Evolutionary conservation across 371 early-diverging fungal species (phyloP), one percentile per base, ranked within the genome.

Genomic region (Umbelopsis sp.): DNA sequence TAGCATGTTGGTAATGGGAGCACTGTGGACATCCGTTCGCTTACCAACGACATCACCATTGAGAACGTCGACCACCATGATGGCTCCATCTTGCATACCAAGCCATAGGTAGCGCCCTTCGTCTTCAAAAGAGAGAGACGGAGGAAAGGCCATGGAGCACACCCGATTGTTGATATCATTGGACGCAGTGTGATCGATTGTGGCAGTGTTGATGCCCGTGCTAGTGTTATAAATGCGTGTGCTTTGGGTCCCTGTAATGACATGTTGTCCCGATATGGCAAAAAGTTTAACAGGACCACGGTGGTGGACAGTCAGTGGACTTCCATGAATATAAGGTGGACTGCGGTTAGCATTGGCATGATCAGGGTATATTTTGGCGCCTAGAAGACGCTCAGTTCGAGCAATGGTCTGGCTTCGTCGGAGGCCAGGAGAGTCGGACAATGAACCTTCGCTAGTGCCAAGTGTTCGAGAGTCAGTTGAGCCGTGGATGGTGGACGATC

Each of bases 61-160:
- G 7, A 64, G 69, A 0, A 84, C 76, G 71, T 93, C 89, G 24
- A 89, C 70, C n/a, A 87, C 81, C 45, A 86, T 70, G 0, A 91
- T 64, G 10, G 89, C 82, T 1, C 91, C 89, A 22, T 88, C 89
- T 14, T 86, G 87, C 65, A 86, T 71, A 6, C 87, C 87, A 4
- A 84, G 86, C 92, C 92, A 92, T 2, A 91, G 67, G 68, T 81
- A 87, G 18, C 82, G 76, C 0, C 89, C 89, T 48, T 89, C 86
- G 35, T 88, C 78, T 7, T 69, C 71, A 3, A 84, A 81, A 0
- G 65, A 62, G 22, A 69, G 70, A 4, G 77, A 64, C 8, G 87
- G 87, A 11, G 78, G 77, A 65, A 86, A 75, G 0, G 65, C 68
- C 11, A 81, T 48, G 4, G 79, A 72, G 29, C 74, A 52, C 4